A percentile compares a stretch with the other conserved stretches of the same genome.
Conservation (phyloP, 140 eudicot species). For the Bidens hawaiensis region DNA sequence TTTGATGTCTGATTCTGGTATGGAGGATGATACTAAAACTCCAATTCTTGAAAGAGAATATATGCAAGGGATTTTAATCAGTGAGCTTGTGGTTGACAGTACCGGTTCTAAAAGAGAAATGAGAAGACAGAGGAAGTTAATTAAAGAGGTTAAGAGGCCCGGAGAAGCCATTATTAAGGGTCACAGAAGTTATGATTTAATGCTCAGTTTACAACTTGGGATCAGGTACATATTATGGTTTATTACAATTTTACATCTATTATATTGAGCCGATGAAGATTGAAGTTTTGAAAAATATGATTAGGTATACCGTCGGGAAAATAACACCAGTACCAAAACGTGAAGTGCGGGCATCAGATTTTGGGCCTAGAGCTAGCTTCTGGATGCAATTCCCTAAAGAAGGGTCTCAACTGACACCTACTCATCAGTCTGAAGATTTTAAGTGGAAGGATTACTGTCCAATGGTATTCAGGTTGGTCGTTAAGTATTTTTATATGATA, state of each 20-base stretch:
- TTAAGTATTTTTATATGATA: background rate
- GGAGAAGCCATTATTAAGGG: constrained; percentile 93
- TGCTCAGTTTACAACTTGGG: constrained; percentile 99
- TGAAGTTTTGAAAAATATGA: constrained; percentile 28
- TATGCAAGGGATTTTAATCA: constrained; percentile 96
- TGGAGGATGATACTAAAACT: constrained; percentile 38
- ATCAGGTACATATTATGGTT: constrained; percentile 55
- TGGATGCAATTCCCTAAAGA: constrained; percentile 95
- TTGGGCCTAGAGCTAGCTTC: constrained; percentile 94
- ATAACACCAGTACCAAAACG: constrained; percentile 90
- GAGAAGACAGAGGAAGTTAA: constrained; percentile 64
- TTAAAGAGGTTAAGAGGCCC: constrained; percentile 71
- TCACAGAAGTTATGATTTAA: constrained; percentile 89
- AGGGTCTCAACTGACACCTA: constrained; percentile 90
- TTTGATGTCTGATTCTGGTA: constrained; percentile 43
- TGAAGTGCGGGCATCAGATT: constrained; percentile 80
- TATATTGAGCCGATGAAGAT: constrained; percentile 8
- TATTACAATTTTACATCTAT: constrained; percentile 1
- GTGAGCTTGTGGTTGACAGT: constrained; percentile 65
- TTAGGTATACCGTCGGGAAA: constrained; percentile 95
- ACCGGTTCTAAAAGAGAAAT: constrained; percentile 53
- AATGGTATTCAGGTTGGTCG: constrained; percentile 95
- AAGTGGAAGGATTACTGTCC: constrained; percentile 99
- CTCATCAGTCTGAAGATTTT: constrained; percentile 92
- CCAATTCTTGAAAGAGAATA: constrained; percentile 91